Evolutionary conservation across 2,329 filamentous ascomycete species (phyloP).

Genomic region (Xylaria sp.): DNA sequence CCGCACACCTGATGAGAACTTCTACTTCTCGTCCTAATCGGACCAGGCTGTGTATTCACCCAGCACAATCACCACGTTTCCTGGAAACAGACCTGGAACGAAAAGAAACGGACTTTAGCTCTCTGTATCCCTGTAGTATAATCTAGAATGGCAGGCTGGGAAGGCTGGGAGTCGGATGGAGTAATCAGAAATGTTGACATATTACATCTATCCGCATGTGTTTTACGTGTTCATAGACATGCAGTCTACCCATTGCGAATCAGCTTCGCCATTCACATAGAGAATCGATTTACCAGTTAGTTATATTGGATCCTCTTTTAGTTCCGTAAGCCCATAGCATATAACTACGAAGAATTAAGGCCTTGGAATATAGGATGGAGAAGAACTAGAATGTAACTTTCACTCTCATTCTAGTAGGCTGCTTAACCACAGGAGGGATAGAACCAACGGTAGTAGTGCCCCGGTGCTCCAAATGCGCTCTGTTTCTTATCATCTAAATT

Average conservation of each 20-base stretch:
- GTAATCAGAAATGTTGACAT: conserved; percentile 26
- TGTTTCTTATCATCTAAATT: too few species aligned
- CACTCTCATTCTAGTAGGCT: too few species aligned
- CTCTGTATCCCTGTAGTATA: conserved; percentile 32
- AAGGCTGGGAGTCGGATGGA: conserved; percentile 20
- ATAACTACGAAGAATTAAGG: too few species aligned
- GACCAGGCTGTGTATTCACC: neutral
- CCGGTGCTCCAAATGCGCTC: too few species aligned
- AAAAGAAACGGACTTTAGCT: conserved; percentile 6
- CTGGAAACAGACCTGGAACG: conserved; percentile 15
- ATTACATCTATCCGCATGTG: neutral
- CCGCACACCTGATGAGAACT: conserved; percentile 87
- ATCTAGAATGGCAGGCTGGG: conserved; percentile 30
- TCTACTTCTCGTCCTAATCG: conserved; percentile 69
- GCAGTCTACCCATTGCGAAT: neutral
- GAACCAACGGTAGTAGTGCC: too few species aligned
- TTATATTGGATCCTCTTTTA: neutral
- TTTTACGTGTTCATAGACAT: conserved; percentile 10
- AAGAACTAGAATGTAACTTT: too few species aligned
- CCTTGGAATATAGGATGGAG: too few species aligned
- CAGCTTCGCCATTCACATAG: neutral
- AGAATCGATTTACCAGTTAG: neutral
- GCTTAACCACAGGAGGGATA: too few species aligned
- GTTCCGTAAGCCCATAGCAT: too few species aligned
- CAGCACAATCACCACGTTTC: conserved; percentile 1